Percentiles rank a stretch among this genome's conserved stretches.
Evolutionary conservation across 2,329 filamentous ascomycete species (phyloP).

Genomic region (Aspergillus awamori): DNA sequence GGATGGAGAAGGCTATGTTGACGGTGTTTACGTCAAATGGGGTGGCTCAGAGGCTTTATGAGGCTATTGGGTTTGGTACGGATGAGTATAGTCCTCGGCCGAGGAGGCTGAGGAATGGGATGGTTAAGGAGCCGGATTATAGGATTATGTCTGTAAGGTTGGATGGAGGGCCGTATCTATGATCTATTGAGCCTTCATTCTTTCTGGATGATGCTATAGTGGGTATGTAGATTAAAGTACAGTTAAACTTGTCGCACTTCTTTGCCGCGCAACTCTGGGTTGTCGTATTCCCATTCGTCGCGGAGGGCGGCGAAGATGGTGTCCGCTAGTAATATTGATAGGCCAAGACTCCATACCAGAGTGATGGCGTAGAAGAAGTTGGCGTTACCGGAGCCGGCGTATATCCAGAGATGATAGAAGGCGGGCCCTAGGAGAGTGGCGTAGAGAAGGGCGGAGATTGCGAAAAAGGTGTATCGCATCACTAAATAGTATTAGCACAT

Average conservation of each 20-base stretch:
- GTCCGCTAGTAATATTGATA: constrained; percentile 85
- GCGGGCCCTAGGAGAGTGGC: constrained; percentile 86
- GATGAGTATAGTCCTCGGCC: constrained; percentile 58
- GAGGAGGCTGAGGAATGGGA: constrained; percentile 53
- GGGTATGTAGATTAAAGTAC: constrained; percentile 11
- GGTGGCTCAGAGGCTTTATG: constrained; percentile 53
- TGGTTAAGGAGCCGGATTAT: constrained; percentile 54
- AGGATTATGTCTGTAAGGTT: constrained; percentile 56
- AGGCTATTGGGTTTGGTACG: constrained; percentile 52
- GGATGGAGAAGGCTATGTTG: constrained; percentile 61
- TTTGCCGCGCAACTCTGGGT: constrained; percentile 87
- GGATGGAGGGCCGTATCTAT: constrained; percentile 13
- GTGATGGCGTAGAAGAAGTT: constrained; percentile 99
- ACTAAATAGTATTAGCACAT: constrained; percentile 54
- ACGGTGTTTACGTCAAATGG: constrained; percentile 60
- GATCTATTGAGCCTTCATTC: background rate
- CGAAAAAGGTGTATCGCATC: constrained; percentile 91
- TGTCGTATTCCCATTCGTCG: constrained; percentile 91
- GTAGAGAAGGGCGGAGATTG: constrained; percentile 81
- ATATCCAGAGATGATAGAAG: constrained; percentile 98
- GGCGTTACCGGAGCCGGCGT: constrained; percentile 94
- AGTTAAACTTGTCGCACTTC: constrained; percentile 79
- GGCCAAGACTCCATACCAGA: constrained; percentile 91
- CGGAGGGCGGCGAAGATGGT: constrained; percentile 83
- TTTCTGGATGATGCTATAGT: constrained; percentile 5